phyloP scores from a whole-genome alignment of 129 eudicot species.

The Heracleum sosnowskyi region DNA sequence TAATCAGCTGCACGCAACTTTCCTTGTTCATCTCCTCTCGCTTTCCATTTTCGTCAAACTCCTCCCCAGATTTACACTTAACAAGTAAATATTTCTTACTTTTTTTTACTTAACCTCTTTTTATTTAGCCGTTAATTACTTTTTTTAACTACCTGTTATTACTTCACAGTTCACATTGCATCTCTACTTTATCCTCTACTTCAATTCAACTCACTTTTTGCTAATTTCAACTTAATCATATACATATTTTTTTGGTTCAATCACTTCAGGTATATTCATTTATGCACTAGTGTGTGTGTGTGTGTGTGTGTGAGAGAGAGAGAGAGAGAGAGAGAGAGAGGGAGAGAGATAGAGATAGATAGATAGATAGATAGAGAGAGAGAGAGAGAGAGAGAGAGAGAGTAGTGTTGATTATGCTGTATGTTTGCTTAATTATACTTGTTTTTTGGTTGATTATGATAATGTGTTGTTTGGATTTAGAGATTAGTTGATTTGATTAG shows the following conservation, averaged over 20 bases:
- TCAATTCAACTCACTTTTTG: not conserved
- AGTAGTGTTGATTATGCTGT: not conserved
- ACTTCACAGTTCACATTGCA: not conserved
- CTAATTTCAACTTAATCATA: not conserved
- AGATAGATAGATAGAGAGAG: not conserved
- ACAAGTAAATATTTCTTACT: not conserved
- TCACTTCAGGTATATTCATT: not conserved
- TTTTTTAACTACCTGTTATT: slow-evolving; percentile 10
- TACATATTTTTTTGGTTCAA: too few relatives aligned
- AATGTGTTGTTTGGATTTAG: not conserved
- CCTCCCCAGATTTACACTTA: slow-evolving; percentile 12
- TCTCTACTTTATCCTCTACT: not conserved
- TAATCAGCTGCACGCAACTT: slow-evolving; percentile 46
- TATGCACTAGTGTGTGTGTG: not conserved
- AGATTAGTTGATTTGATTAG: not conserved
- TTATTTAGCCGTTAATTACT: slow-evolving; percentile 9
- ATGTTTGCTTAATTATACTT: not conserved
- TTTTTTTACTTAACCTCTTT: slow-evolving; percentile 2
- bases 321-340: not conserved
- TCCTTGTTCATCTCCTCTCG: slow-evolving; percentile 11
- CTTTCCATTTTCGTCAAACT: slow-evolving; percentile 13
- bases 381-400: not conserved
- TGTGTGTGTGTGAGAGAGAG: not conserved
- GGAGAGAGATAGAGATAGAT: not conserved
- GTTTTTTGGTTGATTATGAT: not conserved